Evolutionary conservation across 805 yeast genomes (phyloP).

Genomic region (Candida ponderosae): DNA sequence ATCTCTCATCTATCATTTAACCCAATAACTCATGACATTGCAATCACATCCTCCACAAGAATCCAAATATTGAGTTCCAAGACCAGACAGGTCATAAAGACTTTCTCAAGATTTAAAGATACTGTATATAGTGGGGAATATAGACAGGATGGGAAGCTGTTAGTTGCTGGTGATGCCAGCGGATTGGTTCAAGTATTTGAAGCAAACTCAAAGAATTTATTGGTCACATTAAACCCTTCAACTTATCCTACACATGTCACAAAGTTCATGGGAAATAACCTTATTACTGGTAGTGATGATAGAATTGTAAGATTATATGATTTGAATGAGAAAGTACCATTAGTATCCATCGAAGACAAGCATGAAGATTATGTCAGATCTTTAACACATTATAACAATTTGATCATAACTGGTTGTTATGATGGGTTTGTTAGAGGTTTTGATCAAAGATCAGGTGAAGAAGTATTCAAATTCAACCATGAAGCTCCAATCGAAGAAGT

Average conservation of each 20-base stretch:
- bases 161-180: slow-evolving; percentile 93
- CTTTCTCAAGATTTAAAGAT: slow-evolving; percentile 83
- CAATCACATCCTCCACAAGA: slow-evolving; percentile 85
- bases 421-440: slow-evolving; percentile 81
- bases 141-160: slow-evolving; percentile 81
- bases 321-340: slow-evolving; percentile 70
- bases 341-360: slow-evolving; percentile 49
- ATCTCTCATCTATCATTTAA: slow-evolving; percentile 83
- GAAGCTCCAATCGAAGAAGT: slow-evolving; percentile 81
- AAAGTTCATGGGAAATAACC: slow-evolving; percentile 68
- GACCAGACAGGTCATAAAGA: slow-evolving; percentile 84
- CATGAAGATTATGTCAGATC: slow-evolving; percentile 88
- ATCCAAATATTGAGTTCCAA: slow-evolving; percentile 91
- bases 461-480: slow-evolving; percentile 64
- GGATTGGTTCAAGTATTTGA: slow-evolving; percentile 91
- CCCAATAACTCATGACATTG: slow-evolving; percentile 81
- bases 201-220: slow-evolving; percentile 70
- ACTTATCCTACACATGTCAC: slow-evolving; percentile 90
- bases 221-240: slow-evolving; percentile 77
- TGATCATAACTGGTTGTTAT: slow-evolving; percentile 89
- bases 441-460: slow-evolving; percentile 62
- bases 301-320: slow-evolving; percentile 83
- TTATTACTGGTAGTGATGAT: slow-evolving; percentile 90
- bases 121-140: slow-evolving; percentile 89
- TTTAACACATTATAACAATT: slow-evolving; percentile 72